Percentiles rank a stretch among this genome's conserved stretches.
These are phyloP conservation scores for Chiua sp. DNA, from an alignment of 1,284 basidiomycete genomes.

Conservation along the genomic window DNA sequence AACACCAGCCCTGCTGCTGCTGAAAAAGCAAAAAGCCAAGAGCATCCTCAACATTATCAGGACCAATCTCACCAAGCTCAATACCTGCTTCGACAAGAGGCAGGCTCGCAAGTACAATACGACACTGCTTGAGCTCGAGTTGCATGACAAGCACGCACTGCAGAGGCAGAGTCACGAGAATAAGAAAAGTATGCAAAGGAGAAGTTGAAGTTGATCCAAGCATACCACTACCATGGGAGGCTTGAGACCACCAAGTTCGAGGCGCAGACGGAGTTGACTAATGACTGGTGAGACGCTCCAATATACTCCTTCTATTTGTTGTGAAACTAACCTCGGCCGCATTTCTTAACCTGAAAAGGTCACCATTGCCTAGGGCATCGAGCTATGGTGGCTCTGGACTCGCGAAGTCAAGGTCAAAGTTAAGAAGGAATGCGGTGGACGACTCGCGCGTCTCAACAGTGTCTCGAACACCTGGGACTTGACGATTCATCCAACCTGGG, in stretches of 20 bases:
- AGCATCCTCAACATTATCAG: slow-evolving; percentile 79
- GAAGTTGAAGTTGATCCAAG: slow-evolving; percentile 73
- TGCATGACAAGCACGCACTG: slow-evolving; percentile 82
- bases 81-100: slow-evolving; percentile 85
- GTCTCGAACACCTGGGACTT: slow-evolving; percentile 88
- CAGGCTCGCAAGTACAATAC: slow-evolving; percentile 86
- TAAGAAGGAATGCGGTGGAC: slow-evolving; percentile 95
- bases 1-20: slow-evolving; percentile 74
- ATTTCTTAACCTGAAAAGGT: slow-evolving; percentile 80
- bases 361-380: slow-evolving; percentile 96
- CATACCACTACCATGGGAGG: slow-evolving; percentile 89
- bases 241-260: slow-evolving; percentile 82
- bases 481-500: slow-evolving; percentile 86
- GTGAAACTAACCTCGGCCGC: background rate
- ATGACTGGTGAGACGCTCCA: slow-evolving; percentile 72
- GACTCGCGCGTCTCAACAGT: slow-evolving; percentile 91
- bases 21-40: slow-evolving; percentile 71
- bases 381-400: slow-evolving; percentile 96
- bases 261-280: slow-evolving; percentile 92
- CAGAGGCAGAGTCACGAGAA: slow-evolving; percentile 86
- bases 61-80: slow-evolving; percentile 83
- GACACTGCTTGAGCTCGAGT: slow-evolving; percentile 84
- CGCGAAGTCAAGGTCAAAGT: slow-evolving; percentile 95
- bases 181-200: slow-evolving; percentile 80
- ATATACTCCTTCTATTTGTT: background rate